Evolutionary conservation across 306 rosid genomes (phyloP).

Genomic region (Cicer pinnatifidum): DNA sequence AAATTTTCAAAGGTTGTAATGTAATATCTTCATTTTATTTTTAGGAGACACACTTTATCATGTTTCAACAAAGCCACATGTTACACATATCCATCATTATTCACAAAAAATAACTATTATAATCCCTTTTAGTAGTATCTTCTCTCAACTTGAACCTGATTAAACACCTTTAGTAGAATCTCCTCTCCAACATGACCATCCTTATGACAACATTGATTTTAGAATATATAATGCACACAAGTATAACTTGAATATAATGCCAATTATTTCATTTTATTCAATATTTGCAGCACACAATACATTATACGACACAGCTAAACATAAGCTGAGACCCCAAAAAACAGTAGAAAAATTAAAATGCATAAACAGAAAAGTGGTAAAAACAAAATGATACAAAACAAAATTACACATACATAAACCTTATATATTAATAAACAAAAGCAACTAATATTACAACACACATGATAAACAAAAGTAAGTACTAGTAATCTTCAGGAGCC

Average conservation of each 20-base stretch:
- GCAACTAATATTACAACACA: conserved; percentile 13
- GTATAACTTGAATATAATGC: not conserved
- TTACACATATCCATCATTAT: not conserved
- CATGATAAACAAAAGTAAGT: not conserved
- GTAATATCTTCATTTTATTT: not conserved
- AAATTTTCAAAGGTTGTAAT: not conserved
- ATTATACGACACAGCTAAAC: conserved; percentile 36
- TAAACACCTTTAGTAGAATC: too few relatives aligned
- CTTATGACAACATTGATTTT: not conserved
- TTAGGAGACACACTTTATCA: not conserved
- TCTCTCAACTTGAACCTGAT: too few relatives aligned
- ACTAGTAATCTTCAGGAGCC: conserved; percentile 92
- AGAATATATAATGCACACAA: not conserved
- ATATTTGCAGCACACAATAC: conserved; percentile 36
- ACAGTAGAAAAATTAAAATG: conserved; percentile 24
- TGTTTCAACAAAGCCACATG: not conserved
- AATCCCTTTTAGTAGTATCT: too few relatives aligned
- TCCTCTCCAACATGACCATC: too few relatives aligned
- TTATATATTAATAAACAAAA: conserved; percentile 1
- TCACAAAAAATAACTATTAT: too few relatives aligned
- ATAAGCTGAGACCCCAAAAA: conserved; percentile 23
- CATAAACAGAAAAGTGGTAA: conserved; percentile 7
- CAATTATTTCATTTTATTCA: conserved; percentile 54
- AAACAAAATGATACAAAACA: conserved; percentile 35
- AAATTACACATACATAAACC: not conserved